Base-by-base conservation (phyloP, 179 eudicot species). In the Silene coronaria region DNA sequence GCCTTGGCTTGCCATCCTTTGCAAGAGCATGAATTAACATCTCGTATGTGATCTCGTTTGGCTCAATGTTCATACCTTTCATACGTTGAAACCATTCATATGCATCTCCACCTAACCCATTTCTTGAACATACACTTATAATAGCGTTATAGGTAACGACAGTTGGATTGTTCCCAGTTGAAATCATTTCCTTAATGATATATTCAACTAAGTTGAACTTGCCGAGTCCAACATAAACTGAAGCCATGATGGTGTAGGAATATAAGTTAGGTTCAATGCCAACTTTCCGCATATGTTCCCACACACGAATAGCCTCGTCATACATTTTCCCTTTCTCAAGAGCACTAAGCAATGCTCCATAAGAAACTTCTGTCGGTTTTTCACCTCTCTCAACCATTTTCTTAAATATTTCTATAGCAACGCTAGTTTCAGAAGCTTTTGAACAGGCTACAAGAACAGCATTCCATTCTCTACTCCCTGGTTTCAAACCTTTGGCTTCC, bases 371-470 rank as follows among this genome's bases (percentile, higher is more conserved):
- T 0, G 97, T 95, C 10, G 99, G 97, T 48, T 89, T 95, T 75
- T 89, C 91, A 17, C 99, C 97, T 58, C 76, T 77, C 70, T 88
- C 93, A 19, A 91, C 87, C 99, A 92, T 92, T 83, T 89, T 86
- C 75, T 66, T 88, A 72, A 95, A 95, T 71, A 89, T 83, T 36
- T 87, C 86, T n/a, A 95, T 82, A 8, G 99, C 99, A 26, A 88
- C 99, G 64, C 85, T 79, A 55, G 97, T 82, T 85, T 92, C 99
- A 28, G 97, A 86, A 55, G 99, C 97, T 80, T 89, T 95, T 13
- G 99, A 92, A 75, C 97, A 92, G 76, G 99, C 97, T 23, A 95
- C 64, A 70, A 95, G 97, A 78, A 95, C 97, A 8, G 97, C 81
- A 80, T 95, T 91, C 99, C 99, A 95, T 66, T 89, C 97, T 65